Evolutionary conservation across 169 alveolate species (phyloP).

Genomic region (Eimeria maxima): DNA sequence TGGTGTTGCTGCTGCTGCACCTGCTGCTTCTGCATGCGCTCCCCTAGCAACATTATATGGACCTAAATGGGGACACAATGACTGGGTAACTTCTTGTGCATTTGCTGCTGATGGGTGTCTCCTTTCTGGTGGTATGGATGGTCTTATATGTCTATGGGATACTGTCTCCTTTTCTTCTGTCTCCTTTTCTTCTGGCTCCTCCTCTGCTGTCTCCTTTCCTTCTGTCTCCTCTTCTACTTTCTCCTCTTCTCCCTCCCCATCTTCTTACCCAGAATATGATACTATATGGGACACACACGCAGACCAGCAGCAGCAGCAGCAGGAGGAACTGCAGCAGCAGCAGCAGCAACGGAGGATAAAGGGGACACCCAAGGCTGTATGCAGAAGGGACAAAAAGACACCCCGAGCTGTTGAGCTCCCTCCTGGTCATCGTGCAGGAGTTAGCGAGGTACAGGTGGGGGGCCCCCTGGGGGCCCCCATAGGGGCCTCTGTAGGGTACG

Average conservation of each 20-base stretch:
- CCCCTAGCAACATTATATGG: neutral
- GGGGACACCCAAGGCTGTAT: neutral
- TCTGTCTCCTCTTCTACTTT: no score
- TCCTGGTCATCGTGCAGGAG: conserved; percentile 43
- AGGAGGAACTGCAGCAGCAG: conserved; percentile 10
- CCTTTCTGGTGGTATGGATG: conserved; percentile 83
- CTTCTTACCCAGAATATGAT: neutral
- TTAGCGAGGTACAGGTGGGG: conserved; percentile 51
- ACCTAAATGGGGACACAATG: conserved; percentile 36
- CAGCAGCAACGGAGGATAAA: neutral
- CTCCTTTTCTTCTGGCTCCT: no score
- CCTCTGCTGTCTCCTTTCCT: no score
- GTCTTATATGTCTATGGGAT: conserved; percentile 81
- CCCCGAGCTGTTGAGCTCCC: neutral
- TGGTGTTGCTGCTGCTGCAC: no score
- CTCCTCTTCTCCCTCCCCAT: neutral
- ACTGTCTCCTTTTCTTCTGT: no score
- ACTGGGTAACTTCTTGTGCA: conserved; percentile 82
- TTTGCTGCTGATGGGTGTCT: conserved; percentile 46
- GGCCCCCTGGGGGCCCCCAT: conserved; percentile 22
- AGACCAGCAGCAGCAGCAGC: conserved; percentile 30
- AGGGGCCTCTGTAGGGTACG: conserved; percentile 69
- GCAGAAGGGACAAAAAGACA: conserved; percentile 19
- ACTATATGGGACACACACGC: neutral
- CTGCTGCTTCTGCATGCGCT: neutral